Evolutionary conservation across 805 yeast genomes (phyloP).

Genomic region (Yarrowia sp.): DNA sequence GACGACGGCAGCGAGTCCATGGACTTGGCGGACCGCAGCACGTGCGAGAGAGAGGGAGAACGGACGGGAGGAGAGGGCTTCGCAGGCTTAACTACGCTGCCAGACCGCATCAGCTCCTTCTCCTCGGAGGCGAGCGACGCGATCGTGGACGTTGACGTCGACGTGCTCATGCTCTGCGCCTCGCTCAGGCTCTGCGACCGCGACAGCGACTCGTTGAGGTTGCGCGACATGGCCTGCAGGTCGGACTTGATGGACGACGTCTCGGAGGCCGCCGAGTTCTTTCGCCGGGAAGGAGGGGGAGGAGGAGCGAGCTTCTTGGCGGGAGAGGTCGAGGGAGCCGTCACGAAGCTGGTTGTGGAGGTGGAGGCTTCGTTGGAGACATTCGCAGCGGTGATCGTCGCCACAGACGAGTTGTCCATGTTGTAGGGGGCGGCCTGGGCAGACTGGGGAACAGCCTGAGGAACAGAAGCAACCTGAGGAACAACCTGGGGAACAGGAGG

Average conservation of each 20-base stretch:
- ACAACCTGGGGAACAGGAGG: not conserved
- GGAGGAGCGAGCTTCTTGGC: conserved; percentile 10
- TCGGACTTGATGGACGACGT: conserved; percentile 7
- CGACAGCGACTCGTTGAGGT: conserved; percentile 7
- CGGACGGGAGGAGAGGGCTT: not conserved
- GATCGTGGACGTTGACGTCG: not conserved
- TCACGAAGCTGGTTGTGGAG: not conserved
- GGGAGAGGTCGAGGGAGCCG: not conserved
- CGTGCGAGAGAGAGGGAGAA: not conserved
- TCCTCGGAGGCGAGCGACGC: conserved; percentile 2
- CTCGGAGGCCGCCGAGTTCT: not conserved
- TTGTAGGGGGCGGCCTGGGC: not conserved
- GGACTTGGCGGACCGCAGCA: conserved; percentile 12
- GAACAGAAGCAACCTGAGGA: not conserved
- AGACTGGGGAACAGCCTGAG: too few relatives aligned
- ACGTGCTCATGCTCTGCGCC: not conserved
- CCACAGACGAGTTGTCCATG: conserved; percentile 11
- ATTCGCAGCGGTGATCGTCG: not conserved
- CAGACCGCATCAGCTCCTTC: not conserved
- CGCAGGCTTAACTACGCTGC: not conserved
- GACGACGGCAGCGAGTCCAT: conserved; percentile 17
- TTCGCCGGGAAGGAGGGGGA: conserved; percentile 17
- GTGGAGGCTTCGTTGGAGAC: not conserved
- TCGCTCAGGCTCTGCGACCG: too few relatives aligned
- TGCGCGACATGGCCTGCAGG: conserved; percentile 20